These are phyloP conservation scores for Paracoccidioides lutzii DNA, from an alignment of 2,329 filamentous ascomycete genomes.

Conservation along the genomic window DNA sequence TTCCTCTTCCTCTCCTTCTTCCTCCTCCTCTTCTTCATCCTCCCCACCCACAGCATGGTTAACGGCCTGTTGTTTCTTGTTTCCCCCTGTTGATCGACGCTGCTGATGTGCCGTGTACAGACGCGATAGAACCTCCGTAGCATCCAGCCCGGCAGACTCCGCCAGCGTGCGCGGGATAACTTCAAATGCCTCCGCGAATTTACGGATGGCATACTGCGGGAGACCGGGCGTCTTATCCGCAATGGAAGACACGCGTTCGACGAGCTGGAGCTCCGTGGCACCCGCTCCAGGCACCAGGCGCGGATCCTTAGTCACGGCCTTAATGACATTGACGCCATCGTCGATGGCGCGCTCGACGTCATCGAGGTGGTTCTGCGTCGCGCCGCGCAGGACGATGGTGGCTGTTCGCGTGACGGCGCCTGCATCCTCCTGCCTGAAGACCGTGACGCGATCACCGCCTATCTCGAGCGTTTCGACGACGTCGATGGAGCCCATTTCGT, in stretches of 20 bases:
- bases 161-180: conserved; percentile 88
- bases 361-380: conserved; percentile 95
- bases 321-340: conserved; percentile 96
- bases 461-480: conserved; percentile 96
- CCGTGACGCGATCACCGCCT: conserved; percentile 91
- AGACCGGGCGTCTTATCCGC: conserved; percentile 88
- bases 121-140: conserved; percentile 86
- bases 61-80: conserved; percentile 13
- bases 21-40: conserved; percentile 31
- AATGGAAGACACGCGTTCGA: conserved; percentile 79
- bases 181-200: conserved; percentile 95
- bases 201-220: conserved; percentile 91
- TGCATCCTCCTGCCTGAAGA: conserved; percentile 77
- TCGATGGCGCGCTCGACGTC: conserved; percentile 95
- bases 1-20: conserved; percentile 48
- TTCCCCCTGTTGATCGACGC: conserved; percentile 9
- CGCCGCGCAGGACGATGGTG: conserved; percentile 84
- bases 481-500: conserved; percentile 93
- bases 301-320: conserved; percentile 90
- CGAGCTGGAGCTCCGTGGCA: conserved; percentile 84
- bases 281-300: conserved; percentile 87
- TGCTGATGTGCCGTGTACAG: conserved; percentile 84
- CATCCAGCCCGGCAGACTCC: conserved; percentile 88
- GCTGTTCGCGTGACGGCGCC: conserved; percentile 83
- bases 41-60: conserved; percentile 17